phyloP scores from a whole-genome alignment of 2,329 filamentous ascomycete genomes.

The Teratosphaeria viscida region DNA sequence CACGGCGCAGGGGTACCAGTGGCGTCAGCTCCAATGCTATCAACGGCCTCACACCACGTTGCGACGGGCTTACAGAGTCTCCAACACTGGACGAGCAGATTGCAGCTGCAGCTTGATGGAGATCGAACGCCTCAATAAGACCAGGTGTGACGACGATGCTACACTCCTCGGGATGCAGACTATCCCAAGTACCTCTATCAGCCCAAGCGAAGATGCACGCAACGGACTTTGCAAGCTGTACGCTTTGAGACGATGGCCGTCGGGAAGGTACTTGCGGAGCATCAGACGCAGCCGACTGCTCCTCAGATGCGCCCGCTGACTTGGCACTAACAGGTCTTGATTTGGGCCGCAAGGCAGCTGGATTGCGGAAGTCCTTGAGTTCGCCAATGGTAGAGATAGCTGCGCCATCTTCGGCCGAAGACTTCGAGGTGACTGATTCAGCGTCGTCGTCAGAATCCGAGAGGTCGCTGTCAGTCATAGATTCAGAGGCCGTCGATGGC shows the following conservation, averaged over 20 bases:
- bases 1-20: constrained; percentile 77
- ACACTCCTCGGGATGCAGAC: constrained; percentile 51
- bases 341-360: constrained; percentile 18
- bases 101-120: constrained; percentile 39
- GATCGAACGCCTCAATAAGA: constrained; percentile 53
- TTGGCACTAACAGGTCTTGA: constrained; percentile 16
- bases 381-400: constrained; percentile 19
- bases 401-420: constrained; percentile 45
- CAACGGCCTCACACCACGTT: constrained; percentile 38
- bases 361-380: constrained; percentile 25
- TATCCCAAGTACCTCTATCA: constrained; percentile 53
- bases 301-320: constrained; percentile 4
- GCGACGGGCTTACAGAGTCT: constrained; percentile 29
- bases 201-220: constrained; percentile 55
- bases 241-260: constrained; percentile 25
- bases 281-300: constrained; percentile 10
- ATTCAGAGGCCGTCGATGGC: constrained; percentile 63
- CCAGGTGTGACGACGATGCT: constrained; percentile 53
- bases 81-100: constrained; percentile 28
- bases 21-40: constrained; percentile 79
- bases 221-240: constrained; percentile 43
- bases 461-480: constrained; percentile 47
- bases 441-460: constrained; percentile 40
- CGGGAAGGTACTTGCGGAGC: constrained; percentile 65
- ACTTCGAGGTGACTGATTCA: constrained; percentile 37